A percentile compares a stretch with the other conserved stretches of the same genome.
These are phyloP conservation scores for Prunus persica DNA, from an alignment of 306 rosid genomes.

Conservation along the genomic window Prunus_persica_NCBIv2 NC_034014.1:1068501-1069000, in stretches of 20 bases:
- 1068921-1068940: conserved; percentile 15
- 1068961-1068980: conserved; percentile 96
- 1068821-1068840: conserved; percentile 72
- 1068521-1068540: conserved; percentile 88
- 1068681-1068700: conserved; percentile 81
- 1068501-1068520: conserved; percentile 57
- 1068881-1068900: conserved; percentile 2
- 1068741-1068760: conserved; percentile 81
- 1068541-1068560: conserved; percentile 94
- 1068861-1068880: neutral
- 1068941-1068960: conserved; percentile 82
- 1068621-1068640: conserved; percentile 84
- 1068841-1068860: conserved; percentile 57
- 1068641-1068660: conserved; percentile 80
- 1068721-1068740: conserved; percentile 65
- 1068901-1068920: conserved; percentile 7
- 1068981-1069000: conserved; percentile 86
- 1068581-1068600: conserved; percentile 69
- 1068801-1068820: conserved; percentile 84
- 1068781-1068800: conserved; percentile 83
- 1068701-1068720: conserved; percentile 75
- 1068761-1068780: conserved; percentile 96
- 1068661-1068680: conserved; percentile 89
- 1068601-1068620: conserved; percentile 82
- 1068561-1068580: conserved; percentile 87